Evolutionary conservation across 768 basidiomycete species (phyloP), one percentile per base, ranked within the genome.

Genomic region (Auriscalpium microsporum): DNA sequence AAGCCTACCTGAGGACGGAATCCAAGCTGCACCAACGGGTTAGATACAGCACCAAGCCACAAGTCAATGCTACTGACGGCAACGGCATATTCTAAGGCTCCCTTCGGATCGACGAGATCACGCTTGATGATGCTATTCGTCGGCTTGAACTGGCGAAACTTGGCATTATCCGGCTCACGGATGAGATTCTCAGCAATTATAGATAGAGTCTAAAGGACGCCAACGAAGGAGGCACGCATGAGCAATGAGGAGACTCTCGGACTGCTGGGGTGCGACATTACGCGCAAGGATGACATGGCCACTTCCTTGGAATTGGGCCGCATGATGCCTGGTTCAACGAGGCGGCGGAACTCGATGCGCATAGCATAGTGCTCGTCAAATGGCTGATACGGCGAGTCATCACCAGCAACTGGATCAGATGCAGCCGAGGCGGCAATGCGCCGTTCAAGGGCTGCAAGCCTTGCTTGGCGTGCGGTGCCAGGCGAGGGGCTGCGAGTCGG

Each of bases 291-390:
- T 55, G 77, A 75, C 59, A 79, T 65, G 1, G 84, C 83, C 52
- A 79, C 73, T 50, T 78, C 78, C 58, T 78, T 78, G 11, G 83
- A 67, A 65, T 90, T 90, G 6, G 81, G 85, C 2, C 90, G 78
- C 50, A 79, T 63, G 62, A 92, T 90, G 13, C 87, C 88, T 46
- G 87, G 87, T 62, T 91, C 86, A 56, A 91, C 77, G 56, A 91
- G 72, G 40, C 90, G 75, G 45, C 90, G 78, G 67, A 91, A 90
- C 54, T 73, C 73, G 64, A 85, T 87, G 44, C 84, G 80, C 53
- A 76, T 78, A 52, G 86, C 86, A 60, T 85, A 81, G 58, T 89
- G 79, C 58, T 74, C 61, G 55, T 67, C 69, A 52, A 70, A 71
- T 8, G 60, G 57, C 34, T 56, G 40, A 44, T 63, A 58, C 52